Conservation (phyloP, 805 yeast genomes). For the Clavispora carvajalis region DNA sequence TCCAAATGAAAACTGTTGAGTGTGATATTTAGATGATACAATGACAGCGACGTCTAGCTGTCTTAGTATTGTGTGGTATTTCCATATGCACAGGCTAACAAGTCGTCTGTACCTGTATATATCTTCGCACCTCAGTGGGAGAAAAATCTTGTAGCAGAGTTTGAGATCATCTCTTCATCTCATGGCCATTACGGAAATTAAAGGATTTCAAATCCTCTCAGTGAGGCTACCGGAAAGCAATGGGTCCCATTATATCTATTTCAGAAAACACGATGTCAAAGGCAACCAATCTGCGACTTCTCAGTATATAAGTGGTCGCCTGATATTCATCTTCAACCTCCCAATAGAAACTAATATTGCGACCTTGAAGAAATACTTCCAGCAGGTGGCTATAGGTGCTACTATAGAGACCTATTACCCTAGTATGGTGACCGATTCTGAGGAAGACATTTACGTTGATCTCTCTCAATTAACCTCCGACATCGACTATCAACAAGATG, state of each 20-base stretch:
- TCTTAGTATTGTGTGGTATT: no score
- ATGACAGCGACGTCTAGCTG: no score
- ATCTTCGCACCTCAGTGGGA: background rate
- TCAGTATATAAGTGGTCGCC: conserved; percentile 25
- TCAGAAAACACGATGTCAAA: conserved; percentile 56
- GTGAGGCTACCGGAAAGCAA: conserved; percentile 36
- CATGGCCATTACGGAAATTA: conserved; percentile 37
- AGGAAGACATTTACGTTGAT: conserved; percentile 43
- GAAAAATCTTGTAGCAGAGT: background rate
- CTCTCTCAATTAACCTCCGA: conserved; percentile 58
- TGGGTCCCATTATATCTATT: conserved; percentile 52
- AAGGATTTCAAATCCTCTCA: conserved; percentile 53
- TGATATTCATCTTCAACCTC: conserved; percentile 71
- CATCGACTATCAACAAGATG: conserved; percentile 29
- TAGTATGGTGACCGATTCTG: conserved; percentile 34
- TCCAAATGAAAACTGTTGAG: no score
- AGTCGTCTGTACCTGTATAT: background rate
- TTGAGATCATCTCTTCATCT: background rate
- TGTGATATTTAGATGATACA: no score
- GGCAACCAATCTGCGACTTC: conserved; percentile 19
- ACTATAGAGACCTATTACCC: conserved; percentile 46
- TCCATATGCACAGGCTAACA: background rate
- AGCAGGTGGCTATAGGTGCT: conserved; percentile 57
- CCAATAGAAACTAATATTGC: conserved; percentile 58
- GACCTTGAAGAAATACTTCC: conserved; percentile 52